phyloP scores from a whole-genome alignment of 2,329 filamentous ascomycete genomes.

The Alternaria triticina region DNA sequence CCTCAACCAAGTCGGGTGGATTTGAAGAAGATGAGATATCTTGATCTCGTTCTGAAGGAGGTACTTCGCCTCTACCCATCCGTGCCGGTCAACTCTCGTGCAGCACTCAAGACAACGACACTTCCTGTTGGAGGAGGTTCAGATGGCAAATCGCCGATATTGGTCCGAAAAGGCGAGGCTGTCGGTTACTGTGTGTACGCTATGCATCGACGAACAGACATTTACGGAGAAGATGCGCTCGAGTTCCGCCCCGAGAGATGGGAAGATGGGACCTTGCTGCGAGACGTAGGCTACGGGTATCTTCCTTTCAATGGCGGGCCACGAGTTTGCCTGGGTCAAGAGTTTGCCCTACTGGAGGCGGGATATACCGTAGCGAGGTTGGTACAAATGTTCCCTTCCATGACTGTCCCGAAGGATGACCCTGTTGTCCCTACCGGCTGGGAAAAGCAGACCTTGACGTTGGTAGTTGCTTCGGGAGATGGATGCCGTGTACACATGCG shows the following conservation, averaged over 20 bases:
- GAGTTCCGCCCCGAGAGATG: conserved; percentile 45
- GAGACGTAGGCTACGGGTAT: conserved; percentile 29
- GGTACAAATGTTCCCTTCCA: conserved; percentile 28
- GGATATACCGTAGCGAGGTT: conserved; percentile 32
- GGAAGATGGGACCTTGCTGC: conserved; percentile 29
- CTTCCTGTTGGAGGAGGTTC: conserved; percentile 40
- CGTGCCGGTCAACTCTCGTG: conserved; percentile 37
- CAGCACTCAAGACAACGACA: conserved; percentile 34
- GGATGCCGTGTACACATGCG: conserved; percentile 11
- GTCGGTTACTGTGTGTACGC: conserved; percentile 36
- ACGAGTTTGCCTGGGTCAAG: conserved; percentile 37
- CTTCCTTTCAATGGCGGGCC: conserved; percentile 42
- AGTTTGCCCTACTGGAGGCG: conserved; percentile 38
- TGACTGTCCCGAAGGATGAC: conserved; percentile 5
- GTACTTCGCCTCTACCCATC: conserved; percentile 44
- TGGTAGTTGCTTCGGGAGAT: conserved; percentile 20
- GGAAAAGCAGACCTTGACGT: conserved; percentile 20
- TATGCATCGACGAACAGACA: conserved; percentile 43
- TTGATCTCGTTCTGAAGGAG: conserved; percentile 34
- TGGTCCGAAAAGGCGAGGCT: conserved; percentile 38
- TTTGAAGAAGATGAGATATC: conserved; percentile 10
- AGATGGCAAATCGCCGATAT: conserved; percentile 37
- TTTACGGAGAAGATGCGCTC: conserved; percentile 47
- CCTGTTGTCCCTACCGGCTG: not conserved
- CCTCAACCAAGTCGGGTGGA: conserved; percentile 22